Evolutionary conservation across 768 basidiomycete genomes (phyloP).

Genomic region (Trametes coccinea): DNA sequence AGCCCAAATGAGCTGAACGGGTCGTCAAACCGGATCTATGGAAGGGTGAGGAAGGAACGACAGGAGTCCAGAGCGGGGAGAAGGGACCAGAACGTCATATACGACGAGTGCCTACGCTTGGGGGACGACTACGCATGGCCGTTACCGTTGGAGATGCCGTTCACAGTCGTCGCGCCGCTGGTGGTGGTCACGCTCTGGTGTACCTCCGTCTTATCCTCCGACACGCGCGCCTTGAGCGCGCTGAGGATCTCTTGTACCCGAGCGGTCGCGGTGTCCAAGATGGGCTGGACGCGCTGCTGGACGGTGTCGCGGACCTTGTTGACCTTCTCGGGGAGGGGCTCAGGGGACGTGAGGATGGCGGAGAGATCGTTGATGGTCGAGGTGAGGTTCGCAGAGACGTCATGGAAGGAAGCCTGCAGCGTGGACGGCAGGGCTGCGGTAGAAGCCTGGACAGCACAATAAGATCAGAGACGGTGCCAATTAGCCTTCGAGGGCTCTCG

Average conservation of each 20-base stretch:
- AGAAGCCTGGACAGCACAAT: slow-evolving; percentile 42
- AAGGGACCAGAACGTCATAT: not conserved
- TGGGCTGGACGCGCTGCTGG: slow-evolving; percentile 57
- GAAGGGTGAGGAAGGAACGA: not conserved
- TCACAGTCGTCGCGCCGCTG: slow-evolving; percentile 11
- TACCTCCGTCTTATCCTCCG: slow-evolving; percentile 22
- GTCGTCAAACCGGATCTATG: not conserved
- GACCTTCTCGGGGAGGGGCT: slow-evolving; percentile 65
- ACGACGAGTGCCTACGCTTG: not conserved
- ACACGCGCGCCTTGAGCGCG: slow-evolving; percentile 18
- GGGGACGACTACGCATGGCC: slow-evolving; percentile 6
- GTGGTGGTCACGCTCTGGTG: slow-evolving; percentile 19
- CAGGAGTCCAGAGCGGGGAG: no score
- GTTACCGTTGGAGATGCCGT: slow-evolving; percentile 12
- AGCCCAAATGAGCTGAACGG: not conserved
- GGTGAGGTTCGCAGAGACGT: slow-evolving; percentile 56
- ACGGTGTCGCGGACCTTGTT: slow-evolving; percentile 57
- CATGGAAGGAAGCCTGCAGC: slow-evolving; percentile 60
- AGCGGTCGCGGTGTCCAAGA: slow-evolving; percentile 47
- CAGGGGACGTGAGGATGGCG: slow-evolving; percentile 52
- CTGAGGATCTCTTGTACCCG: slow-evolving; percentile 35
- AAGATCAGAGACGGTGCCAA: slow-evolving; percentile 1
- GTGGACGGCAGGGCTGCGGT: slow-evolving; percentile 51
- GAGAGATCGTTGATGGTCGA: slow-evolving; percentile 55
- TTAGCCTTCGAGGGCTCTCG: not conserved